Conservation (phyloP, 306 rosid genomes). For the Crotalaria pallida region DNA sequence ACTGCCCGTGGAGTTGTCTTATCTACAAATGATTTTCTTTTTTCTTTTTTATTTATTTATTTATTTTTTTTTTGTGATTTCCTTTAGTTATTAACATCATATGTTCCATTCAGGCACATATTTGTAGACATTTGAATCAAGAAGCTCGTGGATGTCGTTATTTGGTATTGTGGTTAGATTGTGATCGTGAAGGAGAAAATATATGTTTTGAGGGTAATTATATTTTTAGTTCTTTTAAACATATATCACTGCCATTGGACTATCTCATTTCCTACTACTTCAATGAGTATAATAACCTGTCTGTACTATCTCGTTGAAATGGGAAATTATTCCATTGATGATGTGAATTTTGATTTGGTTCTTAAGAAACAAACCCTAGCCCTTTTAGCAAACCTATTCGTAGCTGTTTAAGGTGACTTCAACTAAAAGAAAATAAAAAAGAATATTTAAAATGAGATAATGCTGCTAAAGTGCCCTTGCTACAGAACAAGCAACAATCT, state of each 20-base stretch:
- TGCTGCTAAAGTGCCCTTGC: background rate
- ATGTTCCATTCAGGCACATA: conserved; percentile 64
- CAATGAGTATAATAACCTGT: background rate
- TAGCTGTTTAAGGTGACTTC: background rate
- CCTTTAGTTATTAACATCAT: conserved; percentile 18
- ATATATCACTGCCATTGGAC: background rate
- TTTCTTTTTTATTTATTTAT: too few relatives aligned
- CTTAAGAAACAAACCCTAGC: background rate
- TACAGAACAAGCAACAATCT: background rate
- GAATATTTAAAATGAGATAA: background rate
- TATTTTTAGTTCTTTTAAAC: background rate
- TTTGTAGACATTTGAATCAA: conserved; percentile 76
- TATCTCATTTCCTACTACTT: conserved; percentile 12
- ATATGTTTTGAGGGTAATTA: conserved; percentile 89
- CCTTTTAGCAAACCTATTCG: conserved; percentile 3
- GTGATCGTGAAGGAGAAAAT: conserved; percentile 98
- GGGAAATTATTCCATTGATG: conserved; percentile 15
- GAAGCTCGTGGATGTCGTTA: conserved; percentile 84
- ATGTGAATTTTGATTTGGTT: conserved; percentile 10
- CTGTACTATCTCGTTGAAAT: background rate
- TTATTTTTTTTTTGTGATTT: conserved; percentile 17
- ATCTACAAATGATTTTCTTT: conserved; percentile 17
- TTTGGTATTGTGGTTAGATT: conserved; percentile 93
- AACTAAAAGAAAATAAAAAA: background rate
- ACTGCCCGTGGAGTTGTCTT: background rate